A percentile compares a stretch with the other conserved stretches of the same genome.
phyloP scores from a whole-genome alignment of 495 filamentous ascomycete genomes.

The Aspergillus sclerotiicarbonarius region DNA sequence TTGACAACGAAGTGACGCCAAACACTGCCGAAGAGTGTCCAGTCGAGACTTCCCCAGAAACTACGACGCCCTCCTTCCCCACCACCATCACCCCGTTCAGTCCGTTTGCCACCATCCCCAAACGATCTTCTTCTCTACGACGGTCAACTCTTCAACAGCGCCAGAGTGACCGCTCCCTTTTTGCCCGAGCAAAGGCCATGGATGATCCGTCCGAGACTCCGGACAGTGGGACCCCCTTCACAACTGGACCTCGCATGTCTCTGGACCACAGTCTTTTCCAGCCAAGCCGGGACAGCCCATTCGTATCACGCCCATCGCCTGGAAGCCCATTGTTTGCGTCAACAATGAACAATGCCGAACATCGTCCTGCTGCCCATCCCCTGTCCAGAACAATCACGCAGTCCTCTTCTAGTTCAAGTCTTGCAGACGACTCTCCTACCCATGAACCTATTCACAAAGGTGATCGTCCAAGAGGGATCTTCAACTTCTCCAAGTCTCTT shows the following conservation, averaged over 20 bases:
- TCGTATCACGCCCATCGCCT: conserved; percentile 41
- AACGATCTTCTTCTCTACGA: conserved; percentile 67
- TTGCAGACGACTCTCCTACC: conserved; percentile 72
- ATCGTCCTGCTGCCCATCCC: conserved; percentile 63
- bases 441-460: conserved; percentile 57
- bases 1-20: conserved; percentile 47
- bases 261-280: conserved; percentile 69
- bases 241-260: conserved; percentile 66
- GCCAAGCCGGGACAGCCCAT: conserved; percentile 60
- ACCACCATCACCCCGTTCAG: conserved; percentile 33
- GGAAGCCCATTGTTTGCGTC: conserved; percentile 36
- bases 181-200: conserved; percentile 43
- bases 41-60: conserved; percentile 25
- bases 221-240: conserved; percentile 37
- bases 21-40: conserved; percentile 22
- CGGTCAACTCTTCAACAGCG: conserved; percentile 87
- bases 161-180: conserved; percentile 61
- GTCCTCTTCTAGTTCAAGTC: conserved; percentile 76
- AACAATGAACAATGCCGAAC: conserved; percentile 12
- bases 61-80: conserved; percentile 26
- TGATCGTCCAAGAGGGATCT: conserved; percentile 49
- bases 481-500: conserved; percentile 78
- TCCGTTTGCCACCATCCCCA: conserved; percentile 46
- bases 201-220: conserved; percentile 31
- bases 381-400: conserved; percentile 80